Conservation (phyloP, 345 rosid genomes). For the Iberis pinnata region DNA sequence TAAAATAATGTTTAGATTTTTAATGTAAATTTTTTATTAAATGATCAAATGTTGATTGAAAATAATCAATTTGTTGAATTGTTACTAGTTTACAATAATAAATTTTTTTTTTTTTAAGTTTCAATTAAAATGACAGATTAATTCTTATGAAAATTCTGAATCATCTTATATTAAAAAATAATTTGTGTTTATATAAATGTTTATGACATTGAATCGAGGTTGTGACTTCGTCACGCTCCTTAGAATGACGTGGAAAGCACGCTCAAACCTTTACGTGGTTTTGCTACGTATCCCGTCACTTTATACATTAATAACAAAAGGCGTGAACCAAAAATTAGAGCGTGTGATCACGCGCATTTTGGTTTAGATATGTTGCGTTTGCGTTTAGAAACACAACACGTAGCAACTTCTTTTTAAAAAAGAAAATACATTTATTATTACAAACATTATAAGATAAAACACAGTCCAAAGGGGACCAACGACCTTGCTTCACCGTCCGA, state of each 20-base stretch:
- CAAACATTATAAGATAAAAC: conserved; percentile 2
- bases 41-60: too few relatives aligned
- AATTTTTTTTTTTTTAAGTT: too few relatives aligned
- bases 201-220: background rate
- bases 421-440: conserved; percentile 19
- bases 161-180: too few relatives aligned
- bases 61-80: too few relatives aligned
- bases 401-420: conserved; percentile 21
- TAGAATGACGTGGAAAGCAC: conserved; percentile 48
- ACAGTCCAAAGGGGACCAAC: conserved; percentile 10
- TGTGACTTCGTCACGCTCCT: conserved; percentile 21
- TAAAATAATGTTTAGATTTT: too few relatives aligned
- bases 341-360: conserved; percentile 29
- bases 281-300: conserved; percentile 14
- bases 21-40: too few relatives aligned
- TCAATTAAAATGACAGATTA: too few relatives aligned
- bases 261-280: conserved; percentile 44
- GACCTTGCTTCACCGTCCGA: conserved; percentile 33
- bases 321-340: background rate
- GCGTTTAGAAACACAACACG: conserved; percentile 14
- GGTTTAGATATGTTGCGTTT: conserved; percentile 24
- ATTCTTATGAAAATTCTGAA: too few relatives aligned
- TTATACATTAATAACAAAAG: background rate
- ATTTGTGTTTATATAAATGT: too few relatives aligned
- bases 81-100: too few relatives aligned